Evolutionary conservation across 2,329 filamentous ascomycete genomes (phyloP).

Genomic region (Alternaria rosae): DNA sequence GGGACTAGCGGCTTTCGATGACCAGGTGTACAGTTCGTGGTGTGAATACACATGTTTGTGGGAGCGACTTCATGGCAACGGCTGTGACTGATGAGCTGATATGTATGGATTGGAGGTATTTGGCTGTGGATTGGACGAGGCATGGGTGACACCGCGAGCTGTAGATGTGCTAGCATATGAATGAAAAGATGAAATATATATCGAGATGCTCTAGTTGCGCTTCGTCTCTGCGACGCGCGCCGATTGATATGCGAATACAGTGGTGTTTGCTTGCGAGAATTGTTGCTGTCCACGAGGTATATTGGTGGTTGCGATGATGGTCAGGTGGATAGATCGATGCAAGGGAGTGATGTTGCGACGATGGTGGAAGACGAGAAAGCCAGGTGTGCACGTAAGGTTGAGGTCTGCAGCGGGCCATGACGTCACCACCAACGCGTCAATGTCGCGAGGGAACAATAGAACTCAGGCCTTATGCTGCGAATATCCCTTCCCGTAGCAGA

Average conservation of each 20-base stretch:
- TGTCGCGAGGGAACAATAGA: too few species aligned
- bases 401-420: neutral
- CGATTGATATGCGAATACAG: neutral
- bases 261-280: neutral
- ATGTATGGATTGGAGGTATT: fast-evolving
- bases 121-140: fast-evolving
- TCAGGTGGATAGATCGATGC: neutral
- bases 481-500: too few species aligned
- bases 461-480: too few species aligned
- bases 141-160: neutral
- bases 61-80: neutral
- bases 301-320: neutral
- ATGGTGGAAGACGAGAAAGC: neutral
- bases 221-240: neutral
- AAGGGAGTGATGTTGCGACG: neutral
- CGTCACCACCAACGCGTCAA: neutral
- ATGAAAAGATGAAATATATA: neutral
- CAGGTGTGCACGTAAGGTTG: neutral
- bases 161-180: neutral
- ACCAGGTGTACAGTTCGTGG: neutral
- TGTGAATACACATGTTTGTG: neutral
- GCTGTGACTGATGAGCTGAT: neutral
- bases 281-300: neutral
- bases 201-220: neutral
- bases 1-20: neutral